Evolutionary conservation across 352 stramenopile genomes (phyloP).

Genomic region (Phytophthora melonis): DNA sequence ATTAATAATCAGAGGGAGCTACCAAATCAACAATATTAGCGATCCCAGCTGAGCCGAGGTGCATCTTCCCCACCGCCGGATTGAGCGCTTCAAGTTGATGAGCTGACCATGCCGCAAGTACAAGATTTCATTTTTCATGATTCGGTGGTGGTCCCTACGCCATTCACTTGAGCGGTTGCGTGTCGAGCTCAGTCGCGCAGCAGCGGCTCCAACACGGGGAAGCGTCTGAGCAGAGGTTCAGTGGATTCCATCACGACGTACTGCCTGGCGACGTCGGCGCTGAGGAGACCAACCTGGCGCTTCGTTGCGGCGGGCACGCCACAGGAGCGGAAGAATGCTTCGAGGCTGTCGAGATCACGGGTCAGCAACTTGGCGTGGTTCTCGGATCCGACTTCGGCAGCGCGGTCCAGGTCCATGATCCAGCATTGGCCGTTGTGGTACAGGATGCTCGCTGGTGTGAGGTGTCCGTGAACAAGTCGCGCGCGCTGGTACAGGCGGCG

Average conservation of each 20-base stretch:
- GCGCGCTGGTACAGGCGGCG: conserved; percentile 61
- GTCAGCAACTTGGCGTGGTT: conserved; percentile 57
- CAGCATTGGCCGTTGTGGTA: conserved; percentile 65
- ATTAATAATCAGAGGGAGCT: too few species aligned
- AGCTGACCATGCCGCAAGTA: conserved; percentile 7
- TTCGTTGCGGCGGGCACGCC: conserved; percentile 49
- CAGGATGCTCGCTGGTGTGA: conserved; percentile 80
- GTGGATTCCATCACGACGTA: conserved; percentile 40
- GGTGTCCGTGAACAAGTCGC: conserved; percentile 60
- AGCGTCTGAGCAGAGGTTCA: conserved; percentile 43
- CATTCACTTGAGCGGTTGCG: background rate
- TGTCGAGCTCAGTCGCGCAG: conserved; percentile 27
- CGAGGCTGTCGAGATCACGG: conserved; percentile 72
- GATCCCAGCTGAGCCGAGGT: too few species aligned
- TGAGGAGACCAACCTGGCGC: conserved; percentile 30
- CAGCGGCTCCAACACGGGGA: conserved; percentile 37
- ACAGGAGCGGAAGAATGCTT: conserved; percentile 71
- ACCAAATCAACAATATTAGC: too few species aligned
- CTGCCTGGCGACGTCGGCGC: conserved; percentile 27
- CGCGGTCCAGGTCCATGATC: conserved; percentile 91
- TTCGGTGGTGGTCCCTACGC: background rate
- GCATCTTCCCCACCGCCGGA: too few species aligned
- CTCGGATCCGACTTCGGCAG: conserved; percentile 76
- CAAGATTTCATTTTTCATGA: conserved; percentile 5
- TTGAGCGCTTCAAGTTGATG: conserved; percentile 9